Evolutionary conservation across 169 alveolate species (phyloP).

Genomic region (Theileria orientalis): DNA sequence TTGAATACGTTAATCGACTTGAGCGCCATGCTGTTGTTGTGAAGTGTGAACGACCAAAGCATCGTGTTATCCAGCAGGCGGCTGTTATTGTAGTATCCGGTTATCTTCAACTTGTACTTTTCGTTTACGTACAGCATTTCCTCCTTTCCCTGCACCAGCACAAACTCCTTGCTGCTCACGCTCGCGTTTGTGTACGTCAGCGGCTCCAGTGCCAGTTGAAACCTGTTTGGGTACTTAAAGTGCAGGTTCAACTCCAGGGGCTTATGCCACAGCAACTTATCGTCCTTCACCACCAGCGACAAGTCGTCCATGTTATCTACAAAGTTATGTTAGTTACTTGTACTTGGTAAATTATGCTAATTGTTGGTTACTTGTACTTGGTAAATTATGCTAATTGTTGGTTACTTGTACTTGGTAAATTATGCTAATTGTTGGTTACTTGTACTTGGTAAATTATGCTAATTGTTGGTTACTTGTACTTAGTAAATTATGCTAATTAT

Average conservation of each 20-base stretch:
- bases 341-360: too few relatives aligned
- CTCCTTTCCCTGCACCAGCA: not conserved
- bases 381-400: not conserved
- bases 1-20: too few relatives aligned
- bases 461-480: not conserved
- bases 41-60: not conserved
- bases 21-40: not conserved
- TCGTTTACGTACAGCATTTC: constrained; percentile 4
- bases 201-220: not conserved
- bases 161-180: not conserved
- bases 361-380: not conserved
- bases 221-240: not conserved
- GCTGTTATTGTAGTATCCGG: not conserved
- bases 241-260: not conserved
- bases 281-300: not conserved
- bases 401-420: too few relatives aligned
- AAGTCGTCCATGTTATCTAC: not conserved
- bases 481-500: not conserved
- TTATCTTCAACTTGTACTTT: not conserved
- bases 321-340: too few relatives aligned
- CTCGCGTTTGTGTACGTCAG: not conserved
- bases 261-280: not conserved
- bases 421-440: not conserved
- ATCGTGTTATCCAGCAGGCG: not conserved
- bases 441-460: not conserved